Base-by-base conservation (phyloP, 768 basidiomycete species). In the Hypholoma fasciculare region DNA sequence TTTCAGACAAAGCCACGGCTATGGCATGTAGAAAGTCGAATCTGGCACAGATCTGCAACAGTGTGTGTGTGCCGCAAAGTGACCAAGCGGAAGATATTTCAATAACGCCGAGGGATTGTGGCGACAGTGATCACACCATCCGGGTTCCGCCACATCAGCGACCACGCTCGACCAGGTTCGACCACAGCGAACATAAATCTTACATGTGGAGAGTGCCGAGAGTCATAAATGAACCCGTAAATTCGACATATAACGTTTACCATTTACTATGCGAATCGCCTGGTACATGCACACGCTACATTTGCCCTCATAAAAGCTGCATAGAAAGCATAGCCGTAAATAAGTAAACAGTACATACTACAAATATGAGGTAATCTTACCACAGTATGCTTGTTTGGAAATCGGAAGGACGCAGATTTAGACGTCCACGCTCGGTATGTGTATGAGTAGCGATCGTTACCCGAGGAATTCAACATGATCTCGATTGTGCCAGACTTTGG, bases 401-500 rank as follows among this genome's bases (percentile, higher is more conserved):
- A 37, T 42, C 47, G 44, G 43, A 36, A 37, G 20, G 23, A 38
- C 20, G 27, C 48, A 23, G 48, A 54, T 23, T 47, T 54, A 19
- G 52, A 54, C 12, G 27, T 49, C n/a, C 19, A 26, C 37, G 54
- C 11, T 49, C 54, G 34, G 54, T 37, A 40, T 54, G 36, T 47
- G 20, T 44, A 54, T 6, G 27, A 30, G 27, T 54, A 42, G 11
- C 40, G 57, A 47, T 43, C 49, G 46, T 51, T 46, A 52, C 40
- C 43, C 49, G 58, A 52, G 56, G 47, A 52, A 58, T 58, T 64
- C n/a, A n/a, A n/a, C n/a, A n/a, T 56, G 56, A 64, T 64, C 56
- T 54, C 50, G 44, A 46, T 60, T 34, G 54, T 27, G 49, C 59
- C 62, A 52, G 40, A 16, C 13, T 42, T 16, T 12, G 40, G 40